Conservation (phyloP, 805 yeast genomes). For the Saccharomycopsis fodiens region DNA sequence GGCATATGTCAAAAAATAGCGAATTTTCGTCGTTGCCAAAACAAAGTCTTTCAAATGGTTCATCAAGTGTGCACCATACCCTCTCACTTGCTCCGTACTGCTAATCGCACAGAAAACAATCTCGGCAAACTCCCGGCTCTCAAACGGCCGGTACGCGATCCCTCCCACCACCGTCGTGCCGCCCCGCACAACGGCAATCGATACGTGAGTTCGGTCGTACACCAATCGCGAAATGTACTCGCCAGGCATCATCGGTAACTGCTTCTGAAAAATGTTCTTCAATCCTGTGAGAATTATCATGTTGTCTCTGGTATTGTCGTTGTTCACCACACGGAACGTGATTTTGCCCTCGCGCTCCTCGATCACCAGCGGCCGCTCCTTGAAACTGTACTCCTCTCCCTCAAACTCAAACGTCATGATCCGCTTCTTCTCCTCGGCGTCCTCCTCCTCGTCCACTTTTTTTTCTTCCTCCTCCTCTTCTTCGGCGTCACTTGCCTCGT, state of each 20-base stretch:
- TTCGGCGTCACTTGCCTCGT: constrained; percentile 23
- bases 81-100: constrained; percentile 95
- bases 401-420: constrained; percentile 43
- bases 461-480: constrained; percentile 25
- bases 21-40: constrained; percentile 74
- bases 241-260: constrained; percentile 96
- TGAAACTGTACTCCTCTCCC: constrained; percentile 73
- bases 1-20: constrained; percentile 89
- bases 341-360: constrained; percentile 92
- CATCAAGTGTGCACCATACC: constrained; percentile 98
- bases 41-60: constrained; percentile 96
- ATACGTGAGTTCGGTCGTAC: constrained; percentile 87
- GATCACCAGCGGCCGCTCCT: constrained; percentile 87
- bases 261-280: constrained; percentile 94
- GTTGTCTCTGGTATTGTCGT: constrained; percentile 81
- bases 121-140: constrained; percentile 87
- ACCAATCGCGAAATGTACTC: constrained; percentile 93
- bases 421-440: constrained; percentile 26
- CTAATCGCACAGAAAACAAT: constrained; percentile 98
- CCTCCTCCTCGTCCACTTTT: constrained; percentile 21
- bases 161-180: constrained; percentile 97
- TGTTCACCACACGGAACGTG: constrained; percentile 93
- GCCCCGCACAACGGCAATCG: constrained; percentile 92
- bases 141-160: constrained; percentile 91
- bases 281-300: constrained; percentile 90